Evolutionary conservation across 176 grass and related monocot species (phyloP), one percentile per base, ranked within the genome.

Genomic region (Zizania latifolia): DNA sequence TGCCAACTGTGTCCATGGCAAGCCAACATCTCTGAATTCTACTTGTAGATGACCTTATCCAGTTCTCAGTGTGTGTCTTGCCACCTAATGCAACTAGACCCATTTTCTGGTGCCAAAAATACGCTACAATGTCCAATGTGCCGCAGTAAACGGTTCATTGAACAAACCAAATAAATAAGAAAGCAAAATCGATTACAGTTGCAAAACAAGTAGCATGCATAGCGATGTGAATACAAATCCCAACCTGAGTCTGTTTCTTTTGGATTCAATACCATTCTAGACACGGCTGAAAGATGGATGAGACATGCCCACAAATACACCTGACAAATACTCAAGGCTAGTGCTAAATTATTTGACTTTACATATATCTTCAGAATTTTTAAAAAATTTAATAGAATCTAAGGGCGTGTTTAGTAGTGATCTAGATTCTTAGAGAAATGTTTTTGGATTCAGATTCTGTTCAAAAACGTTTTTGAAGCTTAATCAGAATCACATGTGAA

Each of bases 171-270:
- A 62, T 60, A 67, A 40, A 38, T 16, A 80, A 68, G 43, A 32
- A 54, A 75, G n/a, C 62, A 74, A 80, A 74, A 68, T 67, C 29
- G 39, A 60, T 61, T 57, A 72, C 31, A 59, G 43, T 38, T 74
- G 74, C 86, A 53, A 62, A n/a, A n/a, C 46, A 41, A 62, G 70
- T 21, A 41, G 64, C 32, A 45, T 69, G 72, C 65, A 70, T 71
- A 81, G 24, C 31, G 69, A 50, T 53, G 81, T 2, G 79, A 34
- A 43, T 74, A 85, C 8, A 85, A 21, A 65, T 89, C 90, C 90
- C 83, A 89, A 46, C 90, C 83, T 8, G 79, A 78, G 59, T 92
- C 86, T 9, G 90, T 83, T 6, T 92, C 90, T 82, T 92, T 92
- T 56, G 83, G 83, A 44, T 92, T 92, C 5, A 67, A 45, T 48